Base-by-base conservation (phyloP, 805 yeast species). In the Ogataea ganodermae region DNA sequence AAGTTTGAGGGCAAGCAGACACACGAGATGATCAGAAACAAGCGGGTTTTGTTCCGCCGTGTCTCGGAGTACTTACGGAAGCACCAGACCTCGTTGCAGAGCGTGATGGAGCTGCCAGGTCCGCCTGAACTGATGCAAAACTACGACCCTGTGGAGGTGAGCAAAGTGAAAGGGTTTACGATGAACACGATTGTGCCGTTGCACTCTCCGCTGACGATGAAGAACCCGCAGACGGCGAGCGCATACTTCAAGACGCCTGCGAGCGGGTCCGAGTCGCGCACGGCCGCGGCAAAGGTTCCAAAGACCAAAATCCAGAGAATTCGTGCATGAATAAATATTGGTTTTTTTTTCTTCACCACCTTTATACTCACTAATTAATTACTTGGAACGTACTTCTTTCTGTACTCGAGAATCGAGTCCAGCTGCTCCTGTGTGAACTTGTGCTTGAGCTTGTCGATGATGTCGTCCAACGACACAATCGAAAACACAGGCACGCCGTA, bases 121-220 rank as follows among this genome's bases (percentile, higher is more conserved):
- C 89, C 90, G 3, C 79, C 80, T 4, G 91, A 85, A 49, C 78
- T 75, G 49, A 60, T 58, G 61, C 68, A 64, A 33, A 75, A 70
- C 35, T 78, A 79, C 55, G 74, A 72, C 53, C 80, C 87, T 10
- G 72, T 75, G 57, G 73, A 78, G 67, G 66, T 85, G 59, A 96
- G 96, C 9, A 73, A 69, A 47, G 96, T 95, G n/a, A 80, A 81
- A 56, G 96, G 96, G 10, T 86, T 87, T 74, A 80, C 76, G 59
- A 86, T 91, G 88, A 89, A 87, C 66, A 79, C 83, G 2, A 83
- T 92, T 37, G 89, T 91, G 12, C 99, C 99, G n/a, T 74, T 89
- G 24, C 89, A 85, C 59, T 84, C 95, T 45, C 81, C 85, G 16
- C 81, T 85, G 37, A 76, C 91, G 36, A 77, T 88, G 74, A 91